Percentiles rank a stretch among this genome's conserved stretches.
phyloP scores from a whole-genome alignment of 1,139 yeast genomes.

The Sugiyamaella neomexicana region DNA sequence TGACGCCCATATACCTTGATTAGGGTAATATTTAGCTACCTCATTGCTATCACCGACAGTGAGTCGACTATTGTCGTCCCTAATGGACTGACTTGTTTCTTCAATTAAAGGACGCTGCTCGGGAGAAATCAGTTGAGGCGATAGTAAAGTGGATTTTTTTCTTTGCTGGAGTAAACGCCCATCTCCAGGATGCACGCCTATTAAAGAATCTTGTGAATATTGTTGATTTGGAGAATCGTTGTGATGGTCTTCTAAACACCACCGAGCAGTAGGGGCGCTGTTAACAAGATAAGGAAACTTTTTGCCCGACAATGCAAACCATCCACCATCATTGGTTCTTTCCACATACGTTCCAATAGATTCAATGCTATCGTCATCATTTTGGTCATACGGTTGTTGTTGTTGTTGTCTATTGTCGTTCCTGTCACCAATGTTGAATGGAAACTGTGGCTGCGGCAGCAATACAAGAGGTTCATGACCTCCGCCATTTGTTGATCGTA shows the following conservation, averaged over 20 bases:
- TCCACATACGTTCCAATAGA: slow-evolving; percentile 59
- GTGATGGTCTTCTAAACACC: slow-evolving; percentile 30
- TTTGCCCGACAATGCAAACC: slow-evolving; percentile 84
- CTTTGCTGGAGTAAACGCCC: slow-evolving; percentile 5
- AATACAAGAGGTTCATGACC: slow-evolving; percentile 36
- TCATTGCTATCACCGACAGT: slow-evolving; percentile 4
- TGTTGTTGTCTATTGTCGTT: background rate
- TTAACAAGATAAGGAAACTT: slow-evolving; percentile 79
- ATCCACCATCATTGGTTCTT: slow-evolving; percentile 62
- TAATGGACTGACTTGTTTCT: background rate
- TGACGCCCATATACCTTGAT: slow-evolving; percentile 9
- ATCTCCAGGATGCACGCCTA: slow-evolving; percentile 41
- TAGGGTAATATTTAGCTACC: slow-evolving; percentile 13
- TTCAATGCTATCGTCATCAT: slow-evolving; percentile 19
- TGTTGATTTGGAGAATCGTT: slow-evolving; percentile 17
- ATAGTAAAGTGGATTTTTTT: background rate
- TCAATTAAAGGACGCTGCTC: slow-evolving; percentile 13
- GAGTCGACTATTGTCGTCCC: background rate
- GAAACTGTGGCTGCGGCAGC: slow-evolving; percentile 42
- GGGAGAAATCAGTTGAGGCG: slow-evolving; percentile 3
- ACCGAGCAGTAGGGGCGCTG: slow-evolving; percentile 60
- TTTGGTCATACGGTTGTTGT: background rate
- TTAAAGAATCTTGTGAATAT: slow-evolving; percentile 30
- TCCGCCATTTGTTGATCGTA: slow-evolving; percentile 32
- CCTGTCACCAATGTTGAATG: slow-evolving; percentile 13